Base-by-base conservation (phyloP, 2,329 filamentous ascomycete genomes). In the Apiospora koreana region DNA sequence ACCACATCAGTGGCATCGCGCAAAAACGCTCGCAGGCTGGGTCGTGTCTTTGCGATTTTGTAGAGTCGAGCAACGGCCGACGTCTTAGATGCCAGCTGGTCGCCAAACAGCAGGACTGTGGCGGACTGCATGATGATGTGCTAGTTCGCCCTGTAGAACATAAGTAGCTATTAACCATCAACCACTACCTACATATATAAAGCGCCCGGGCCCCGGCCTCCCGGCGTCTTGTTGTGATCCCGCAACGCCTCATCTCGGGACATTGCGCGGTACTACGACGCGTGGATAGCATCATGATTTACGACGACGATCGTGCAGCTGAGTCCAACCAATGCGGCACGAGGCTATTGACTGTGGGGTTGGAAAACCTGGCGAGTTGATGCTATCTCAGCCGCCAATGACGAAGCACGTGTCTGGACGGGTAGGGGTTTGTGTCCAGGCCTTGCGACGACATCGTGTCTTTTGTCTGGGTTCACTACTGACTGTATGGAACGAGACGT, bases 1-100 rank as follows among this genome's bases (percentile, higher is more conserved):
- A 65, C 62, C 62, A 65, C 62, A 18, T 65, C 62, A 10, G 62
- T 65, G 62, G 62, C 62, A n/a, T 65, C 62, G 35, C 62, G 62
- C 62, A 65, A 35, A 65, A 65, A 65, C 21, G 62, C 41, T 1
- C n/a, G 62, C 35, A 65, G 62, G 41, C 62, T 65, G 35, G 35
- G 62, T 21, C 62, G 21, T 25, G 62, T 65, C 62, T 65, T 65
- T 42, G 62, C 62, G 6, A 42, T 42, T 2, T 65, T 35, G 21
- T 65, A 65, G 35, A 65, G 62, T 25, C 62, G 16, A n/a, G 35
- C 35, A 10, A 42, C 62, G 62, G 62, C 62, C 35, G 62, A 65
- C 62, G 62, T 31, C 35, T 65, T 65, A 35, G 62, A 43, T 35
- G 62, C 62, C n/a, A 65, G 21, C 62, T 65, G 62, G 35, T 65